Percentiles rank a stretch among this genome's conserved stretches.
Conservation (phyloP, 805 yeast species). For the Nakazawaea pomicola region DNA sequence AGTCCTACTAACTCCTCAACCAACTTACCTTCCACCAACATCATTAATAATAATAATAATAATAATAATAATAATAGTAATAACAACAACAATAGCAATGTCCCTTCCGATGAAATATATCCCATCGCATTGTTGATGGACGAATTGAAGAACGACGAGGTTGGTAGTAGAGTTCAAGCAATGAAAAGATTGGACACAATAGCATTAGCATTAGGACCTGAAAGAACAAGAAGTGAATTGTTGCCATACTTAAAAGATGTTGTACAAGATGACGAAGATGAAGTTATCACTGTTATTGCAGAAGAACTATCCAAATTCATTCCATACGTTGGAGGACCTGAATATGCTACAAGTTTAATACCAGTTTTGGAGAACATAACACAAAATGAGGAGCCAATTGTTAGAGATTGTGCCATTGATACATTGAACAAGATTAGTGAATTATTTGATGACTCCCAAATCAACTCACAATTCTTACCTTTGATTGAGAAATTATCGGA, state of each 20-base stretch:
- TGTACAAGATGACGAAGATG: slow-evolving; percentile 97
- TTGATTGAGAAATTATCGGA: slow-evolving; percentile 72
- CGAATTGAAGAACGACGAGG: slow-evolving; percentile 91
- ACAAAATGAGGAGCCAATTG: slow-evolving; percentile 93
- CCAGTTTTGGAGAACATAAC: slow-evolving; percentile 80
- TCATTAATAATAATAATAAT: no score
- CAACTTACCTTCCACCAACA: no score
- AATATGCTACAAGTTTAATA: slow-evolving; percentile 52
- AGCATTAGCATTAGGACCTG: slow-evolving; percentile 92
- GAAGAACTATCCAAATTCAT: slow-evolving; percentile 84
- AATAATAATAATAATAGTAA: not conserved
- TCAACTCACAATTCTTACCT: slow-evolving; percentile 64
- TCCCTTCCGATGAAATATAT: slow-evolving; percentile 56
- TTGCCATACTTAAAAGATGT: slow-evolving; percentile 87
- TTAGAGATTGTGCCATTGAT: slow-evolving; percentile 89
- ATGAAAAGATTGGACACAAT: slow-evolving; percentile 93
- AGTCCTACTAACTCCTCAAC: not conserved
- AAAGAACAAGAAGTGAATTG: slow-evolving; percentile 83
- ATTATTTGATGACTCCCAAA: slow-evolving; percentile 58
- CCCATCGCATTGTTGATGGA: slow-evolving; percentile 96
- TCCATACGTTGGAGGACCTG: slow-evolving; percentile 83
- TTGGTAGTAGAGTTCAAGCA: slow-evolving; percentile 87
- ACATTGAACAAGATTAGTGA: slow-evolving; percentile 70
- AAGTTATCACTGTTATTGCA: slow-evolving; percentile 90
- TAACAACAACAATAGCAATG: slow-evolving; percentile 1